Conservation (phyloP, 73 alveolate genomes). For the Effrenium voratum region DNA sequence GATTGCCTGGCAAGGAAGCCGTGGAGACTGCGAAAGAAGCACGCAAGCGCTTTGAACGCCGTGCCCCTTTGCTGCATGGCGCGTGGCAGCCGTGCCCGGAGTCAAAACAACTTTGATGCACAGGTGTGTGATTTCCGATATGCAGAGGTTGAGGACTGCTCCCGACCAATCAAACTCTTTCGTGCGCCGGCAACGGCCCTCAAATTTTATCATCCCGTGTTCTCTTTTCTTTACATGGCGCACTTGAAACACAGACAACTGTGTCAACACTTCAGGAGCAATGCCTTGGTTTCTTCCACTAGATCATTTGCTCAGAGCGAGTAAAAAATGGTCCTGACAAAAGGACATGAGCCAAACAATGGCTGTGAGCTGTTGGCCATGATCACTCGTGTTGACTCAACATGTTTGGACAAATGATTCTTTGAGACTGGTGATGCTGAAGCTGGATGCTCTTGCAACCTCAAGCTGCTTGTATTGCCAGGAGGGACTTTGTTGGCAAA, state of each 20-base stretch:
- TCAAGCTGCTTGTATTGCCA: no score
- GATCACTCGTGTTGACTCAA: no score
- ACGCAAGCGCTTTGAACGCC: constrained; percentile 72
- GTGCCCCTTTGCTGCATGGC: constrained; percentile 12
- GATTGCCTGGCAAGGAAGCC: constrained; percentile 13
- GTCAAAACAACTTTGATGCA: neutral
- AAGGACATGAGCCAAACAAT: no score
- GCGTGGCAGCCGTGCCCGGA: neutral
- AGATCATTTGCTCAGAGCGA: no score
- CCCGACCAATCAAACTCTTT: neutral
- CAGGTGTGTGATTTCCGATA: constrained; percentile 82
- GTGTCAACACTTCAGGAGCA: neutral
- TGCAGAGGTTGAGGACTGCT: constrained; percentile 63
- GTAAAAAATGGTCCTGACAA: no score
- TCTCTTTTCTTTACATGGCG: neutral
- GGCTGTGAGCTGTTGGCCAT: no score
- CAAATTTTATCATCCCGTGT: neutral
- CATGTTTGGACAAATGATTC: no score
- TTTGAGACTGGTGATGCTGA: no score
- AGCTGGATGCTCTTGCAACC: no score
- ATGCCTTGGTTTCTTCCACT: no score
- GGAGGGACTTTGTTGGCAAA: no score
- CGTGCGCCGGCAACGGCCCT: neutral
- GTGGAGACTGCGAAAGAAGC: constrained; percentile 51
- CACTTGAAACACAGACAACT: neutral